Evolutionary conservation across 805 yeast species (phyloP).

Genomic region (Wickerhamiella siamensis): DNA sequence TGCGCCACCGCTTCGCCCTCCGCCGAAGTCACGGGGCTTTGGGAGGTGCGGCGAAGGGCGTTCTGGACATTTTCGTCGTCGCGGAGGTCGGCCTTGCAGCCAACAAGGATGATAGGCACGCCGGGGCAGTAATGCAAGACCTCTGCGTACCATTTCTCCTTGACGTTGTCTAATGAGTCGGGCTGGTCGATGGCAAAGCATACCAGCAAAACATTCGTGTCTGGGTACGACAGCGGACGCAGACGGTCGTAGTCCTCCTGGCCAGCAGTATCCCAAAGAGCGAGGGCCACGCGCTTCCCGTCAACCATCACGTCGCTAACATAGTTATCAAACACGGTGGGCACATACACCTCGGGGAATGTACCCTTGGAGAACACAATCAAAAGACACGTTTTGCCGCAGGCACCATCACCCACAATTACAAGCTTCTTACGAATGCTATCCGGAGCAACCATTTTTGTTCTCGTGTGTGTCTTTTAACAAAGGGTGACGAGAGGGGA

Average conservation of each 20-base stretch:
- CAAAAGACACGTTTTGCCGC: constrained; percentile 88
- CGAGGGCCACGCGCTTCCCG: constrained; percentile 84
- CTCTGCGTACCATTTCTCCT: constrained; percentile 92
- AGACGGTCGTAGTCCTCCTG: constrained; percentile 95
- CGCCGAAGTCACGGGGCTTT: constrained; percentile 63
- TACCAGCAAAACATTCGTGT: constrained; percentile 78
- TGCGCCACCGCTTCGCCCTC: constrained; percentile 83
- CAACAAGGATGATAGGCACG: constrained; percentile 83
- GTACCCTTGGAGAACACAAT: constrained; percentile 75
- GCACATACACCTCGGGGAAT: constrained; percentile 89
- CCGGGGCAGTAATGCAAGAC: constrained; percentile 89
- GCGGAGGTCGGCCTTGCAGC: constrained; percentile 83
- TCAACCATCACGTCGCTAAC: constrained; percentile 91
- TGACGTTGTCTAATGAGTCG: constrained; percentile 83
- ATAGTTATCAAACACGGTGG: constrained; percentile 94
- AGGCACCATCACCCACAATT: constrained; percentile 95
- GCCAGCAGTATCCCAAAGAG: constrained; percentile 97
- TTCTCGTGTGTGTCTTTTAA: background rate
- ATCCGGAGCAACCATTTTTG: constrained; percentile 17
- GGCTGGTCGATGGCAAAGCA: constrained; percentile 87
- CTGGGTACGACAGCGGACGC: constrained; percentile 84
- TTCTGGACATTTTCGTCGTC: constrained; percentile 67
- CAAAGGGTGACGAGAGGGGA: constrained; percentile 1
- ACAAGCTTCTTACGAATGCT: constrained; percentile 45
- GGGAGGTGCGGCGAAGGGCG: constrained; percentile 56